Evolutionary conservation across 2,329 filamentous ascomycete genomes (phyloP).

Genomic region (Neoscytalidium dimidiatum): DNA sequence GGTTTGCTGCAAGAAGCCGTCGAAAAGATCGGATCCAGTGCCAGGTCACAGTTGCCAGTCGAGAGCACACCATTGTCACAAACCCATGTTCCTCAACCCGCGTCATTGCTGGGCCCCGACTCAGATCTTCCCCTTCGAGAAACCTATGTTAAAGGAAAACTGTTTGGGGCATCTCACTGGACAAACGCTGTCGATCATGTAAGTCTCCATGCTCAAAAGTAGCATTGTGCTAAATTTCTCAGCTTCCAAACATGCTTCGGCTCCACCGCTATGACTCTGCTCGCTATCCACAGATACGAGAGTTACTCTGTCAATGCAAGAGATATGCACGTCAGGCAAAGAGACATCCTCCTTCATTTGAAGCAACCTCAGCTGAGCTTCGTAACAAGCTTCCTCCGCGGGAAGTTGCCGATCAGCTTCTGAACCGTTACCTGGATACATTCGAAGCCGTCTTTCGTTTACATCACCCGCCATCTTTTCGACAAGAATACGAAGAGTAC

Average conservation of each 20-base stretch:
- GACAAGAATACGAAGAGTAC: conserved; percentile 26
- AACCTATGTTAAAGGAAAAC: conserved; percentile 26
- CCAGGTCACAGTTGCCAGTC: neutral
- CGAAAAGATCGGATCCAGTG: neutral
- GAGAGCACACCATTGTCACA: neutral
- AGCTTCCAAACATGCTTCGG: conserved; percentile 21
- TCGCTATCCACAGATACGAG: neutral
- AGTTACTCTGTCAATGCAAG: conserved; percentile 5
- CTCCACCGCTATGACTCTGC: neutral
- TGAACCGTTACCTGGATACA: conserved; percentile 25
- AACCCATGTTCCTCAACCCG: neutral
- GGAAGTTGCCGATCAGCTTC: conserved; percentile 24
- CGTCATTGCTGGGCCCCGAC: neutral
- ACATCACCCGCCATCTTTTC: conserved; percentile 28
- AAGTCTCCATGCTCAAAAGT: conserved; percentile 22
- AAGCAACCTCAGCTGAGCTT: conserved; percentile 22
- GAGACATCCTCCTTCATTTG: conserved; percentile 26
- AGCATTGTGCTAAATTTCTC: neutral
- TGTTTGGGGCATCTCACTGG: conserved; percentile 61
- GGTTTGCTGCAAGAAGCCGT: neutral
- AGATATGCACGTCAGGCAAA: conserved; percentile 22
- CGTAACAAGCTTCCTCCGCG: conserved; percentile 9
- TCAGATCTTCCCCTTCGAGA: neutral
- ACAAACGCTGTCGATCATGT: conserved; percentile 53
- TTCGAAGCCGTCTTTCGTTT: conserved; percentile 31